Percentiles rank a stretch among this genome's conserved stretches.
These are phyloP conservation scores for Fusarium albidum DNA, from an alignment of 2,329 filamentous ascomycete genomes.

Conservation along the genomic window DNA sequence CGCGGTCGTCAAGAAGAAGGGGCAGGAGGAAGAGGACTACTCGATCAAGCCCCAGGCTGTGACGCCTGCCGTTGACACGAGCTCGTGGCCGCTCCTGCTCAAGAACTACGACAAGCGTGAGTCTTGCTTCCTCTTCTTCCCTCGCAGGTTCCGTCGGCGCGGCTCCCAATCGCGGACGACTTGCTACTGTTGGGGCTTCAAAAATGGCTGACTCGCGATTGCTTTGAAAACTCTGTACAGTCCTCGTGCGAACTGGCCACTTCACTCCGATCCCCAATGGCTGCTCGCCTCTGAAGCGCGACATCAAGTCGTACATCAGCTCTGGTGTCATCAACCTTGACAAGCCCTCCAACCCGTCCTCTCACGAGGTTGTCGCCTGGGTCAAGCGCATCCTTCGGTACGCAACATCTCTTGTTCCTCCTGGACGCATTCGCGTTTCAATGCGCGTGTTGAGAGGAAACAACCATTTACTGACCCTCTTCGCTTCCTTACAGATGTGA, in stretches of 20 bases:
- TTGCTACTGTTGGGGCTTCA: constrained; percentile 4
- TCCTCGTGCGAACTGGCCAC: constrained; percentile 92
- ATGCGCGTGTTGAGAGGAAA: constrained; percentile 19
- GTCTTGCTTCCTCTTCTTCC: no score
- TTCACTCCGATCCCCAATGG: constrained; percentile 97
- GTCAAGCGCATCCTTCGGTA: constrained; percentile 96
- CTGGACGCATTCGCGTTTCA: constrained; percentile 14
- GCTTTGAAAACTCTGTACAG: constrained; percentile 54
- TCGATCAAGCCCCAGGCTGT: constrained; percentile 91
- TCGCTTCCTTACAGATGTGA: constrained; percentile 57
- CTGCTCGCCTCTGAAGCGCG: constrained; percentile 89
- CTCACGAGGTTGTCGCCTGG: constrained; percentile 99
- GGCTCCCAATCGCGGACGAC: no score
- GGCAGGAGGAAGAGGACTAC: constrained; percentile 72
- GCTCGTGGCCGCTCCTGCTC: constrained; percentile 89
- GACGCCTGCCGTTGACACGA: constrained; percentile 82
- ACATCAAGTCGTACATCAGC: constrained; percentile 96
- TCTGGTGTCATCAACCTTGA: constrained; percentile 96
- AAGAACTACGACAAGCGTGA: constrained; percentile 95
- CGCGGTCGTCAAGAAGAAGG: constrained; percentile 43
- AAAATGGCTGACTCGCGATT: constrained; percentile 28
- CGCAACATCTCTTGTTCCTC: constrained; percentile 34
- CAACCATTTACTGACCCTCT: constrained; percentile 19
- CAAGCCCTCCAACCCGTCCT: constrained; percentile 91
- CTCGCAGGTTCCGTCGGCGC: not conserved